Evolutionary conservation across 2,329 filamentous ascomycete species (phyloP).

Genomic region (Aspergillus carbonarius): DNA sequence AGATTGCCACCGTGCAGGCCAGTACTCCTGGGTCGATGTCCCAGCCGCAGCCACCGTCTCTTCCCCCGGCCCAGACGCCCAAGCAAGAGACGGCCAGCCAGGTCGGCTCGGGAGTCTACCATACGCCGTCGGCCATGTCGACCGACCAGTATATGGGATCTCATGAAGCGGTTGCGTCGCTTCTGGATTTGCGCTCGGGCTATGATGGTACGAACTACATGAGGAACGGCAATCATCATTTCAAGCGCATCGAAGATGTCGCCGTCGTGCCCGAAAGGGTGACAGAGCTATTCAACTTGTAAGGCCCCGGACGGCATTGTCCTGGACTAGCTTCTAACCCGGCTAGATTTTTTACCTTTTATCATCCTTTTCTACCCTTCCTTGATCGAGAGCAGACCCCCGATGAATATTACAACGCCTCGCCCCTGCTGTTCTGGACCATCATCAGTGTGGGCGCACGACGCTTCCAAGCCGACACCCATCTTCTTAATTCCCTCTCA

Average conservation of each 20-base stretch:
- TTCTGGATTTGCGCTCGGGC: constrained; percentile 51
- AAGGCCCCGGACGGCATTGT: constrained; percentile 18
- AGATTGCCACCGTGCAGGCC: constrained; percentile 42
- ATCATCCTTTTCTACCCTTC: constrained; percentile 65
- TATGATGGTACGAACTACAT: constrained; percentile 43
- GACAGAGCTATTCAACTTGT: constrained; percentile 48
- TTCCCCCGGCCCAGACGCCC: constrained; percentile 29
- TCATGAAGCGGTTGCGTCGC: constrained; percentile 51
- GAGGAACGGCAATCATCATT: constrained; percentile 51
- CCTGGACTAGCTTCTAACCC: constrained; percentile 21
- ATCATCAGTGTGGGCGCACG: constrained; percentile 63
- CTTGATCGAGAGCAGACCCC: constrained; percentile 56
- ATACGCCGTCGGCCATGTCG: constrained; percentile 37
- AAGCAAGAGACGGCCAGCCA: constrained; percentile 41
- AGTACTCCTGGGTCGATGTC: constrained; percentile 22
- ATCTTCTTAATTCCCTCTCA: constrained; percentile 53
- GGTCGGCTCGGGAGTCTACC: constrained; percentile 35
- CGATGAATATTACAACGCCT: constrained; percentile 58
- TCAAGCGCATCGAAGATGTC: constrained; percentile 55
- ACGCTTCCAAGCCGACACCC: constrained; percentile 56
- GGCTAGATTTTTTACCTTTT: constrained; percentile 61
- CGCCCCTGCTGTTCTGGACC: constrained; percentile 68
- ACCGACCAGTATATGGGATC: constrained; percentile 47
- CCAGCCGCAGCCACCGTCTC: constrained; percentile 22
- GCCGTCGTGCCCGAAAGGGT: constrained; percentile 44